phyloP scores from a whole-genome alignment of 371 early-diverging fungal genomes.

The Mucor sp. region DNA sequence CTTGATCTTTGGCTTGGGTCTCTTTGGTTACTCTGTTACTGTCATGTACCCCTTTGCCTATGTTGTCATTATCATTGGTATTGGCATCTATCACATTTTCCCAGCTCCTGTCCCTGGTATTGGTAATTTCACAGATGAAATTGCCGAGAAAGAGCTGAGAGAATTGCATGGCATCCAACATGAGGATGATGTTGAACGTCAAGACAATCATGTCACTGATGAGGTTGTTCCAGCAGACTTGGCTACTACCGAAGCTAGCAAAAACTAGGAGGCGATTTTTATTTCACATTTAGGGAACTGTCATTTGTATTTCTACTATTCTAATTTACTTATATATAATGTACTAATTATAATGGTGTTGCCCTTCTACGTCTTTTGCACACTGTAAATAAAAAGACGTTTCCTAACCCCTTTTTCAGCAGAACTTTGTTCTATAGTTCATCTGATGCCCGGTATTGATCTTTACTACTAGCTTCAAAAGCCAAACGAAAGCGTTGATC shows the following conservation, averaged over 20 bases:
- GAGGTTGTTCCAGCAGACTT: neutral
- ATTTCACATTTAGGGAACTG: neutral
- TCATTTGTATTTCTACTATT: slow-evolving; percentile 1
- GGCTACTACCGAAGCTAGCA: neutral
- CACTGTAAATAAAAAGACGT: slow-evolving; percentile 27
- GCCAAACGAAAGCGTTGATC: too few species aligned
- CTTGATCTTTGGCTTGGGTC: slow-evolving; percentile 63
- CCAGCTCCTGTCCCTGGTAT: slow-evolving; percentile 43
- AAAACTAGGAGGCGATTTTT: neutral
- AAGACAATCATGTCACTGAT: neutral
- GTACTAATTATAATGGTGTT: slow-evolving; percentile 13
- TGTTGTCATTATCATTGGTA: slow-evolving; percentile 57
- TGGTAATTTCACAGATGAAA: slow-evolving; percentile 19
- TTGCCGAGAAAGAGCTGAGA: slow-evolving; percentile 12
- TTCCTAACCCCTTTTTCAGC: neutral
- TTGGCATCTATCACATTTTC: slow-evolving; percentile 60
- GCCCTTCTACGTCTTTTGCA: slow-evolving; percentile 24
- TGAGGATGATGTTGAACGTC: slow-evolving; percentile 3
- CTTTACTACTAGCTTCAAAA: too few species aligned
- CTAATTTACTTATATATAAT: neutral
- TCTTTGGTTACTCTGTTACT: slow-evolving; percentile 60
- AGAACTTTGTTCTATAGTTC: too few species aligned
- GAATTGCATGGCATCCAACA: slow-evolving; percentile 11
- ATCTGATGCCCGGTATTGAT: too few species aligned
- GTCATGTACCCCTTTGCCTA: slow-evolving; percentile 67